These are phyloP conservation scores for Thelonectria blattea DNA, from an alignment of 2,329 filamentous ascomycete genomes.

Conservation along the genomic window DNA sequence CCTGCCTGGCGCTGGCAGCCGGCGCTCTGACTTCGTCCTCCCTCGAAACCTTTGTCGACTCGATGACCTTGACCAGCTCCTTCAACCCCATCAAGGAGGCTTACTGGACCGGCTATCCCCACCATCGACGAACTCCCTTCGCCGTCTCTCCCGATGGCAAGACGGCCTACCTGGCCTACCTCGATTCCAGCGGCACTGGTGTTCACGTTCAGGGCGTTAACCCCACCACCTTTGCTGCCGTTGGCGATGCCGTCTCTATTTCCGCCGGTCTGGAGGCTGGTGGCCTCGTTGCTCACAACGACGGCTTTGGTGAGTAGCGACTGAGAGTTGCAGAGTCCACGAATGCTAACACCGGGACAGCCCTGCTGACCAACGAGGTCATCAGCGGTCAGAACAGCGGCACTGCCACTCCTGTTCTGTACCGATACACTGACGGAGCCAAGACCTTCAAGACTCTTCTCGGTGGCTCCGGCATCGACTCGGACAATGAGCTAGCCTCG, in stretches of 20 bases:
- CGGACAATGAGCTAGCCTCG: slow-evolving; percentile 53
- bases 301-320: slow-evolving; percentile 54
- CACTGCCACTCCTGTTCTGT: slow-evolving; percentile 62
- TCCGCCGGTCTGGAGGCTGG: slow-evolving; percentile 63
- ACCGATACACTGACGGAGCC: slow-evolving; percentile 61
- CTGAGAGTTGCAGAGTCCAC: neutral
- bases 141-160: slow-evolving; percentile 66
- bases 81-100: slow-evolving; percentile 65
- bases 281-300: slow-evolving; percentile 66
- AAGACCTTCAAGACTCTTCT: slow-evolving; percentile 65
- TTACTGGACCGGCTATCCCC: slow-evolving; percentile 67
- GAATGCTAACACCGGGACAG: slow-evolving; percentile 30
- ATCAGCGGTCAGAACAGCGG: slow-evolving; percentile 57
- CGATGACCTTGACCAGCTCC: slow-evolving; percentile 53
- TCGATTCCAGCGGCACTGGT: slow-evolving; percentile 59
- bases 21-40: slow-evolving; percentile 36
- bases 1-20: slow-evolving; percentile 37
- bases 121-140: slow-evolving; percentile 68
- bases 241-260: slow-evolving; percentile 58
- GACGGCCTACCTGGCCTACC: slow-evolving; percentile 65
- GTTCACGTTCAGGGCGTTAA: slow-evolving; percentile 65
- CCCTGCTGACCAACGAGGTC: slow-evolving; percentile 64
- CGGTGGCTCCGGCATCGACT: slow-evolving; percentile 61
- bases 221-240: slow-evolving; percentile 58
- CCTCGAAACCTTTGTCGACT: slow-evolving; percentile 44